Evolutionary conservation across 306 rosid species (phyloP).

Genomic region (Rosa chinensis): DNA sequence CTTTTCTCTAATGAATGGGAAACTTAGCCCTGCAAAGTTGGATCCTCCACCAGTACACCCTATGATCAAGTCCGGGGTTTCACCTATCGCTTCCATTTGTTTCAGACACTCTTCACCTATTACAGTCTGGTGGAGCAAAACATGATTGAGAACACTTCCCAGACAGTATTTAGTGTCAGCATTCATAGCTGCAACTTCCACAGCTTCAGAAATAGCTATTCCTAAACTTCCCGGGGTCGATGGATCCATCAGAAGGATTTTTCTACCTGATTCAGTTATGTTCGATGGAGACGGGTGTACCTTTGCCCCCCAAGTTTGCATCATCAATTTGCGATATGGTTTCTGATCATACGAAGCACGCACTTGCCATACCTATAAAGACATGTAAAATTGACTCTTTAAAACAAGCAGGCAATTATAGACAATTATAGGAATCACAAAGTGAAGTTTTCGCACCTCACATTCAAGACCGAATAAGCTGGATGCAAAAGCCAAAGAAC

Average conservation of each 20-base stretch:
- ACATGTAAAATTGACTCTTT: neutral
- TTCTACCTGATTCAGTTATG: constrained; percentile 67
- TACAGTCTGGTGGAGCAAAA: constrained; percentile 85
- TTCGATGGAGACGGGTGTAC: constrained; percentile 93
- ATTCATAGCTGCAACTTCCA: constrained; percentile 76
- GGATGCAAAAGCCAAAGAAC: constrained; percentile 89
- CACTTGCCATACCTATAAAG: constrained; percentile 91
- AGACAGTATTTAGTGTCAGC: constrained; percentile 76
- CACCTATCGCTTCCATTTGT: constrained; percentile 93
- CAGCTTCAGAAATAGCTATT: constrained; percentile 95
- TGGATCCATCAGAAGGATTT: constrained; percentile 63
- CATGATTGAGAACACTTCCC: constrained; percentile 95
- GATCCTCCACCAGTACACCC: constrained; percentile 98
- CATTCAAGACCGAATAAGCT: constrained; percentile 86
- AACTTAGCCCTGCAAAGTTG: constrained; percentile 89
- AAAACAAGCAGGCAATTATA: neutral
- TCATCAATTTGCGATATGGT: constrained; percentile 87
- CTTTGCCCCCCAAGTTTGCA: constrained; percentile 98
- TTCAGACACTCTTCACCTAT: constrained; percentile 90
- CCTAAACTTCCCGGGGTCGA: constrained; percentile 92
- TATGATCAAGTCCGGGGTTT: constrained; percentile 81
- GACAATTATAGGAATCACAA: neutral
- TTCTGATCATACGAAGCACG: constrained; percentile 87
- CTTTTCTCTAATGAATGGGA: constrained; percentile 85
- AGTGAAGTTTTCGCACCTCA: constrained; percentile 48